Conservation (phyloP, 164 flowering plant species). For the Tinospora cordifolia region DNA sequence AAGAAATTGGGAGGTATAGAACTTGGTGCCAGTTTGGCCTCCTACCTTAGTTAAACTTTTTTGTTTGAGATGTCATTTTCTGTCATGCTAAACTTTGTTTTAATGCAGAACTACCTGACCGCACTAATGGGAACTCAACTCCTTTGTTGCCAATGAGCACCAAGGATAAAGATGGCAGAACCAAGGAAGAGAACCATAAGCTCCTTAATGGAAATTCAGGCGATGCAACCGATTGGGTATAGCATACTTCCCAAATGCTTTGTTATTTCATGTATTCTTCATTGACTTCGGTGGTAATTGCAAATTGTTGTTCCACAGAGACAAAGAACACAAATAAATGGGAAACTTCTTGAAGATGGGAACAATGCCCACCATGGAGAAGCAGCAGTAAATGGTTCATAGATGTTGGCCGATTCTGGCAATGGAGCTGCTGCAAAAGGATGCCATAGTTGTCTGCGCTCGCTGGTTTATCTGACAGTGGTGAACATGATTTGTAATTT, state of each 20-base stretch:
- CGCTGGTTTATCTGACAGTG: background rate
- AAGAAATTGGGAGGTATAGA: constrained; percentile 66
- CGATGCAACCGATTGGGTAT: constrained; percentile 74
- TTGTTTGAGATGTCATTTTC: background rate
- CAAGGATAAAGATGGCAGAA: constrained; percentile 58
- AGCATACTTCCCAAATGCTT: background rate
- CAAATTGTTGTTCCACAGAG: constrained; percentile 35
- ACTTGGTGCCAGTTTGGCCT: constrained; percentile 4
- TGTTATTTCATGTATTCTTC: background rate
- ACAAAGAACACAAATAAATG: constrained; percentile 66
- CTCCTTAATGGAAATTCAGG: constrained; percentile 77
- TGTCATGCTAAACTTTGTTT: background rate
- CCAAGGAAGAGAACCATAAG: constrained; percentile 72
- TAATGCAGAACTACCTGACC: constrained; percentile 74
- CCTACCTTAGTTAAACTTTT: background rate
- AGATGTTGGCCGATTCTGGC: constrained; percentile 11
- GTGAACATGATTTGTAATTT: background rate
- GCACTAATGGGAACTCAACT: constrained; percentile 34
- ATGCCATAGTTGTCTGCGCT: background rate
- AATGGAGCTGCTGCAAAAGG: background rate
- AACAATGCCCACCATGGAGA: constrained; percentile 41
- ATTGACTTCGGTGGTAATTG: background rate
- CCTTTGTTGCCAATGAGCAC: constrained; percentile 53
- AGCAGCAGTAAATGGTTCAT: constrained; percentile 48
- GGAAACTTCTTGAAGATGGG: constrained; percentile 61